Evolutionary conservation across 768 basidiomycete genomes (phyloP).

Genomic region (Lactarius hengduanensis): DNA sequence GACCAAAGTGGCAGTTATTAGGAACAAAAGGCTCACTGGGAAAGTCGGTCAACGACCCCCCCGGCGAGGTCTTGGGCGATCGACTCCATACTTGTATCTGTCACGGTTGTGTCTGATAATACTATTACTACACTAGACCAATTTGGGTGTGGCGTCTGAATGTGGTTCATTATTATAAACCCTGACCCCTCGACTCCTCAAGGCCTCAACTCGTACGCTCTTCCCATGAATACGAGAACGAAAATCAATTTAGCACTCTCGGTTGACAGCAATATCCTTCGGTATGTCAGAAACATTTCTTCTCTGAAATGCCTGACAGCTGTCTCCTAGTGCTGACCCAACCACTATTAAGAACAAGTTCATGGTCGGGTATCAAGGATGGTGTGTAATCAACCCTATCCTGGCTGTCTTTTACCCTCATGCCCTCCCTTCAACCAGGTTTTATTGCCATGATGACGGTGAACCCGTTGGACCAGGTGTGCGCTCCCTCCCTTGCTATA

Average conservation of each 20-base stretch:
- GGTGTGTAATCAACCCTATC: slow-evolving; percentile 42
- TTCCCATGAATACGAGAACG: slow-evolving; percentile 1
- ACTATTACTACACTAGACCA: too few relatives aligned
- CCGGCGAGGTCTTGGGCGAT: slow-evolving; percentile 12
- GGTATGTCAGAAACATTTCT: slow-evolving; percentile 3
- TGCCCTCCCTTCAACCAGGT: slow-evolving; percentile 45
- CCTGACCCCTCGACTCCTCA: neutral
- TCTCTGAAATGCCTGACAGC: neutral
- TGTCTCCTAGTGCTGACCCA: slow-evolving; percentile 56
- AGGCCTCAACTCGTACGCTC: neutral
- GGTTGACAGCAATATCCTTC: slow-evolving; percentile 22
- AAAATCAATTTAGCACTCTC: slow-evolving; percentile 23
- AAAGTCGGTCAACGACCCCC: slow-evolving; percentile 1
- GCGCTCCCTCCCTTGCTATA: slow-evolving; percentile 4
- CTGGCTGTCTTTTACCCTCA: slow-evolving; percentile 27
- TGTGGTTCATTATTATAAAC: neutral
- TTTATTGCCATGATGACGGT: slow-evolving; percentile 69
- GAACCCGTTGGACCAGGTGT: slow-evolving; percentile 61
- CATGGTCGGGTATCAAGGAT: slow-evolving; percentile 85
- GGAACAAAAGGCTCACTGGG: slow-evolving; percentile 9
- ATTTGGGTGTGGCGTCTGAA: neutral
- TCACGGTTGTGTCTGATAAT: neutral
- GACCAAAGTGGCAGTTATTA: neutral
- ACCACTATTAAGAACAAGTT: slow-evolving; percentile 82
- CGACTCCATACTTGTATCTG: neutral